Base-by-base conservation (phyloP, 2,329 filamentous ascomycete species). In the Phaeosphaeria sp. region DNA sequence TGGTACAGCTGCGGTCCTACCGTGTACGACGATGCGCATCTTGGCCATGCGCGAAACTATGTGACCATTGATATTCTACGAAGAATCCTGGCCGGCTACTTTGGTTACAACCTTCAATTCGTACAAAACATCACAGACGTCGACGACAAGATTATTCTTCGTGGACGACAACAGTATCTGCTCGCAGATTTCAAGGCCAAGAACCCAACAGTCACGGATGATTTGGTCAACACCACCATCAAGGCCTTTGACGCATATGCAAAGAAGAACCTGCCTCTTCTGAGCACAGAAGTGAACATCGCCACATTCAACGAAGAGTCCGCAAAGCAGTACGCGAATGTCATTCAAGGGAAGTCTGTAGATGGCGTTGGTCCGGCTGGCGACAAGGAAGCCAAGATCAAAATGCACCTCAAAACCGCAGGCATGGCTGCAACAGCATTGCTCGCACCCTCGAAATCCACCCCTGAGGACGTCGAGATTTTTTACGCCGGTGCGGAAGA, bases 1-100 rank as follows among this genome's bases (percentile, higher is more conserved):
- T 96, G 92, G 92, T 96, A 96, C 77, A 90, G 89, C 66, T 97
- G 93, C 80, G 93, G 93, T 18, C 92, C 92, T 56, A 97, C 92
- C 1, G 89, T 91, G 43, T 93, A 93, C 75, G 91, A 93, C 75
- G 89, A 93, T 79, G 86, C 89, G 61, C 91, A 94, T 81, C 78
- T 94, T 60, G 90, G 92, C 27, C 92, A 96, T 78, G 92, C 91
- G 27, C 84, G 92, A 67, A 96, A 96, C 80, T 96, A 96, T 85
- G 91, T 96, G 62, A 91, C 89, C 49, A 94, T 91, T 46, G 93
- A 97, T 77, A 93, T 96, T 63, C 88, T 96, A 4, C 86, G 93
- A 60, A 88, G 93, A 69, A 91, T 96, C 68, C 79, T 96, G 77
- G 83, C 86, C 71, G 88, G 94, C 76, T 94, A 95, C 78, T 96